Percentiles rank a stretch among this genome's conserved stretches.
phyloP scores from a whole-genome alignment of 2,329 filamentous ascomycete species.

The Talaromyces sp. region DNA sequence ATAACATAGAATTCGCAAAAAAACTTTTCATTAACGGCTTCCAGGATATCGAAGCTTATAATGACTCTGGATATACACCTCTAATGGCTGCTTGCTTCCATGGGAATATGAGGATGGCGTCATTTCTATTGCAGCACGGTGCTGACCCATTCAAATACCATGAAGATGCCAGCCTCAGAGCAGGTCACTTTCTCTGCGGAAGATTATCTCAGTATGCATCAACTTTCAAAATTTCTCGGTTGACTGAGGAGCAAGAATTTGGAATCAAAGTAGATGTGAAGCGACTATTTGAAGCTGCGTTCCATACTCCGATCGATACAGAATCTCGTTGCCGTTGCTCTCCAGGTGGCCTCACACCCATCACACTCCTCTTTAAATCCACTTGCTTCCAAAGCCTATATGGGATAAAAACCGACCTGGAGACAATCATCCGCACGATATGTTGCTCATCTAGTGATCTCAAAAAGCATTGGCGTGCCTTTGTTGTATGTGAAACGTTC shows the following conservation, averaged over 20 bases:
- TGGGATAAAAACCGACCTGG: not conserved
- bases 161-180: not conserved
- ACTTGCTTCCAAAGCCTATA: too few species aligned
- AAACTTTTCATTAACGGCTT: not conserved
- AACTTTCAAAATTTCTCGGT: too few species aligned
- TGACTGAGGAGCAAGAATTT: too few species aligned
- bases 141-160: not conserved
- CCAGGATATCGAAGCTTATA: not conserved
- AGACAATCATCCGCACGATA: not conserved
- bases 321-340: not conserved
- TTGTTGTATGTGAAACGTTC: not conserved
- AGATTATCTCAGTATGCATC: too few species aligned
- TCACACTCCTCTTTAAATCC: not conserved
- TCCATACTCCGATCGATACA: not conserved
- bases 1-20: not conserved
- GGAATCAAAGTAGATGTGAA: not conserved
- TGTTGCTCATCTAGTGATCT: not conserved
- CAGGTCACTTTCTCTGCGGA: not conserved
- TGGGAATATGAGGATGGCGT: not conserved
- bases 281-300: not conserved
- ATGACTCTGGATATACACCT: not conserved
- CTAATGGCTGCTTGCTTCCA: not conserved
- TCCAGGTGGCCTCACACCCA: not conserved
- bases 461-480: conserved; percentile 4
- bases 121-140: not conserved